Percentiles rank a stretch among this genome's conserved stretches.
These are phyloP conservation scores for Entomortierella parvispora DNA, from an alignment of 192 early-diverging fungal genomes.

Conservation along the genomic window DNA sequence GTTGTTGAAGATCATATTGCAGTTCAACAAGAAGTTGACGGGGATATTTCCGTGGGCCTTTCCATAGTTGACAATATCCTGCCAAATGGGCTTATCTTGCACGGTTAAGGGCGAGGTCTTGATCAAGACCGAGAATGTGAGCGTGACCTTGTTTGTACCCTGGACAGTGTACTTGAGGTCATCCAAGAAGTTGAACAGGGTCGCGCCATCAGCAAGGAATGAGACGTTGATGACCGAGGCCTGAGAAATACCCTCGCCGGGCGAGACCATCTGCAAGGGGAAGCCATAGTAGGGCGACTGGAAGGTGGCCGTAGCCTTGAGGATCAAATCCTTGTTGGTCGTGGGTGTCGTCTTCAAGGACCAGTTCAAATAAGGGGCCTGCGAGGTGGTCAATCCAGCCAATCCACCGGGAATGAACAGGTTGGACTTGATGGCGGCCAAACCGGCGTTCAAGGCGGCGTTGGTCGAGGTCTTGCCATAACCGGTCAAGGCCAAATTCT, in stretches of 20 bases:
- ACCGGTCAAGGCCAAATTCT: not conserved
- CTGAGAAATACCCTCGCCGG: not conserved
- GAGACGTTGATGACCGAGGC: not conserved
- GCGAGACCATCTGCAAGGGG: not conserved
- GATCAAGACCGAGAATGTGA: conserved; percentile 3
- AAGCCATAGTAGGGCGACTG: conserved; percentile 13
- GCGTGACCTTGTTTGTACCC: not conserved
- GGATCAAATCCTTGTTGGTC: conserved; percentile 2
- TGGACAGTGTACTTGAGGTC: not conserved
- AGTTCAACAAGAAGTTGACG: not conserved
- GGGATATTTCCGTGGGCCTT: not conserved
- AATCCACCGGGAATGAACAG: not conserved
- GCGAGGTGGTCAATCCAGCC: not conserved
- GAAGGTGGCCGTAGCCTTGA: conserved; percentile 12
- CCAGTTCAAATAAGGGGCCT: conserved; percentile 7
- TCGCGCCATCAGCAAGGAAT: not conserved
- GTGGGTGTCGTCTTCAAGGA: conserved; percentile 6
- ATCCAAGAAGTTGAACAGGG: conserved; percentile 7
- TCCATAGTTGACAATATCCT: conserved; percentile 3
- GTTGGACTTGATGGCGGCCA: not conserved
- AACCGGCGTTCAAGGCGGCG: conserved; percentile 3
- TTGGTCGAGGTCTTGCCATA: conserved; percentile 5
- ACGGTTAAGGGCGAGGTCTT: not conserved
- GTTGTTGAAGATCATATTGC: conserved; percentile 6
- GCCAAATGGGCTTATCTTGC: not conserved